A percentile compares a stretch with the other conserved stretches of the same genome.
Conservation (phyloP, 345 rosid species). For the Moricandia moricandioides region DNA sequence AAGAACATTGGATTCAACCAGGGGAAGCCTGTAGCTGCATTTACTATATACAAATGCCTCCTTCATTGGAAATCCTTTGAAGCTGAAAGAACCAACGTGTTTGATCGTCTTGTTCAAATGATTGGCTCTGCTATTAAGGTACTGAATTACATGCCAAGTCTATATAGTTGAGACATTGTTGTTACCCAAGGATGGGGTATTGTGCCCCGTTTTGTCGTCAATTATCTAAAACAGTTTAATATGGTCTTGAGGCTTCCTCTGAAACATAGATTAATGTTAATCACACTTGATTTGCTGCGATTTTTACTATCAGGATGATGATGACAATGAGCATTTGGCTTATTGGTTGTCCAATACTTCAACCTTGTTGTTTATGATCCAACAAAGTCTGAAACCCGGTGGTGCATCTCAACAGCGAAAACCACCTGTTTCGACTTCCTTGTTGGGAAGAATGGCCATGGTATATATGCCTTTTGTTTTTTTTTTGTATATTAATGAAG, state of each 20-base stretch:
- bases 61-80: constrained; percentile 97
- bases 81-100: constrained; percentile 90
- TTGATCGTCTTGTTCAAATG: constrained; percentile 96
- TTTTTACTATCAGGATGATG: constrained; percentile 63
- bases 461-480: constrained; percentile 39
- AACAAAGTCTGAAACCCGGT: constrained; percentile 73
- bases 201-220: neutral
- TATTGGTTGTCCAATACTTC: constrained; percentile 97
- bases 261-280: neutral
- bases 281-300: constrained; percentile 10
- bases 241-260: constrained; percentile 5
- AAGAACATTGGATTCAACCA: constrained; percentile 79
- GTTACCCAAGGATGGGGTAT: neutral
- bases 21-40: constrained; percentile 89
- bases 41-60: constrained; percentile 90
- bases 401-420: constrained; percentile 60
- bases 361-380: constrained; percentile 79
- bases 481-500: neutral
- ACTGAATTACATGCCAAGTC: constrained; percentile 22
- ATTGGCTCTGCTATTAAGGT: constrained; percentile 97
- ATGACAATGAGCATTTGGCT: constrained; percentile 85
- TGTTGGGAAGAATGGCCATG: constrained; percentile 96
- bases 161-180: neutral
- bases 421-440: constrained; percentile 70
- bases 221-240: neutral